Evolutionary conservation across 2,329 filamentous ascomycete genomes (phyloP).

Genomic region (Cordyceps cateniannulata): DNA sequence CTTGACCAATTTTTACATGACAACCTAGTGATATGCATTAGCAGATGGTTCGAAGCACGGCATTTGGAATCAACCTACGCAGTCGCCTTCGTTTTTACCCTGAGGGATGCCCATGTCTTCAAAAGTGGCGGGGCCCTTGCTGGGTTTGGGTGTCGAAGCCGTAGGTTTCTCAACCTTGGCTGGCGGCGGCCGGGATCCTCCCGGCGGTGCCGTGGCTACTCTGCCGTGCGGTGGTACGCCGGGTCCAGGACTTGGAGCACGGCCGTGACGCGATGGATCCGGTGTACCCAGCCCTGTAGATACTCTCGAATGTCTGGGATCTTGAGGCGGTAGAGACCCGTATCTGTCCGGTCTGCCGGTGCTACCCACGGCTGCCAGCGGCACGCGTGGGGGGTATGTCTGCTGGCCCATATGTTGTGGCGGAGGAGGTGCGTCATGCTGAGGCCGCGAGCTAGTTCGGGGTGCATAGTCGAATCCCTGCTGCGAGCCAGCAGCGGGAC

Average conservation of each 20-base stretch:
- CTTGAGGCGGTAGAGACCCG: conserved; percentile 25
- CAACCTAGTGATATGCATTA: background rate
- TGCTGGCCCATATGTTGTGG: conserved; percentile 4
- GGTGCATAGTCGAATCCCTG: conserved; percentile 33
- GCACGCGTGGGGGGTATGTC: background rate
- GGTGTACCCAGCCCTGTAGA: conserved; percentile 17
- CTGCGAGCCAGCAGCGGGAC: conserved; percentile 19
- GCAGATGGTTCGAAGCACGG: background rate
- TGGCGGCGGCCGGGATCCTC: conserved; percentile 19
- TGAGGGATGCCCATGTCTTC: conserved; percentile 95
- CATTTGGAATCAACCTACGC: conserved; percentile 53
- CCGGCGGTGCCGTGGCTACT: conserved; percentile 32
- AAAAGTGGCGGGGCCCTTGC: conserved; percentile 87
- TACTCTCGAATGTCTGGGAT: conserved; percentile 18
- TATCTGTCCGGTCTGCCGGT: conserved; percentile 24
- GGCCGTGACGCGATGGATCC: conserved; percentile 16
- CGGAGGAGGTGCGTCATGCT: background rate
- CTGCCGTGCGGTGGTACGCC: conserved; percentile 22
- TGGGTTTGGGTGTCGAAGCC: conserved; percentile 32
- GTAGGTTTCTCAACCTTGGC: conserved; percentile 16
- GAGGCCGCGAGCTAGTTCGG: conserved; percentile 23
- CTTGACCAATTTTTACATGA: conserved; percentile 4
- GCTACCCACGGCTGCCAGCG: conserved; percentile 18
- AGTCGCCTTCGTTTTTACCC: conserved; percentile 79
- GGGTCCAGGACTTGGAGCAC: conserved; percentile 14